Base-by-base conservation (phyloP, 169 alveolate species). In the Cryptosporidium baileyi region DNA sequence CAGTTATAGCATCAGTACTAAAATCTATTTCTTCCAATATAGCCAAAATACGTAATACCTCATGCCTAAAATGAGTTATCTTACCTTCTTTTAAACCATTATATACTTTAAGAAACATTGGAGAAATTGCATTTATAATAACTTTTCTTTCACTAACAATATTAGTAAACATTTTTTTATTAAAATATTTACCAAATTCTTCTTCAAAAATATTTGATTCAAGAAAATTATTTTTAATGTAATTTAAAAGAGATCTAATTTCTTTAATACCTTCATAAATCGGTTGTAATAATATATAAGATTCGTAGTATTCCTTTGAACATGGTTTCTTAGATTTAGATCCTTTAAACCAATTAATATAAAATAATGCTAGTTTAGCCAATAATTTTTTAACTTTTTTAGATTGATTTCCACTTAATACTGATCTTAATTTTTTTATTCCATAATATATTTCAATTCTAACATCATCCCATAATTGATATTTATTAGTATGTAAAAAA, bases 11-110 rank as follows among this genome's bases (percentile, higher is more conserved):
- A 5, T 43, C 26, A 17, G 74, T 24, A 22, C 43, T 74, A 44
- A 74, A 74, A 17, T 74, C 85, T 13, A 74, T 41, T 51, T 74
- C 85, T 36, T 74, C 85, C n/a, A 74, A 54, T 6, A 74, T 74
- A 5, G 85, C 85, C 22, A 74, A 45, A 19, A 74, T 54, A 7
- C 60, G 30, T 28, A 74, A 47, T 15, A 74, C 8, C 24, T 57
- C 67, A 22, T 47, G 6, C 13, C 67, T 32, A 5, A 74, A 19
- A 15, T 43, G 1, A n/a, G n/a, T 24, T 3, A 38, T 19, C 1
- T 54, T 26, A 7, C 67, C 65, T 22, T n/a, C 15, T 19, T 51
- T 38, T 7, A 74, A 9, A 13, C 60, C 74, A 2, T 36, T 17
- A 3, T 74, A 22, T 7, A 40, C 40, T 3, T 8, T 74, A 38